Conservation (phyloP, 2,329 filamentous ascomycete species). For the Leptographium lundbergii region DNA sequence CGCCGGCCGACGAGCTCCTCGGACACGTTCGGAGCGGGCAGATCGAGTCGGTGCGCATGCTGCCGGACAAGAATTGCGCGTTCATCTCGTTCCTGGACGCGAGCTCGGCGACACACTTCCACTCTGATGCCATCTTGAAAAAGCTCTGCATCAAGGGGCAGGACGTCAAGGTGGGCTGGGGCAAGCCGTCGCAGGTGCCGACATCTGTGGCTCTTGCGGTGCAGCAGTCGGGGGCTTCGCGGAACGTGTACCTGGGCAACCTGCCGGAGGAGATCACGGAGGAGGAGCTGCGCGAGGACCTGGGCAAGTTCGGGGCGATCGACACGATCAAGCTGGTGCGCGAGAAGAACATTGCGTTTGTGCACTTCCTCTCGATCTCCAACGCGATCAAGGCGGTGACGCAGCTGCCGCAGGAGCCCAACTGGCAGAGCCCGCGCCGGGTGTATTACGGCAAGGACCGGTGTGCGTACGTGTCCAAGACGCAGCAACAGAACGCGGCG, state of each 20-base stretch:
- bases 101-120: constrained; percentile 95
- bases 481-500: constrained; percentile 96
- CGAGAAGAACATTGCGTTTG: constrained; percentile 95
- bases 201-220: constrained; percentile 95
- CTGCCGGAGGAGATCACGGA: constrained; percentile 81
- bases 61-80: constrained; percentile 98
- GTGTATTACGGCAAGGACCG: constrained; percentile 99
- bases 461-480: constrained; percentile 98
- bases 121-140: constrained; percentile 98
- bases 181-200: constrained; percentile 94
- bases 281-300: constrained; percentile 84
- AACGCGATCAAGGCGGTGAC: constrained; percentile 98
- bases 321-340: constrained; percentile 96
- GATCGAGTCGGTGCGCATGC: constrained; percentile 93
- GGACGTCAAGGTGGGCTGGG: constrained; percentile 99
- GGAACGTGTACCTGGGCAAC: constrained; percentile 95
- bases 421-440: constrained; percentile 90
- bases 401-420: constrained; percentile 87
- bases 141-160: constrained; percentile 97
- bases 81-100: constrained; percentile 99
- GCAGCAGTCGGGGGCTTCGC: constrained; percentile 90
- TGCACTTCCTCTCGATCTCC: constrained; percentile 93
- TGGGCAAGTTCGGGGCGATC: constrained; percentile 91
- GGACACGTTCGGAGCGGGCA: constrained; percentile 94
- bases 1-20: constrained; percentile 88